Conservation (phyloP, 1,139 yeast species). For the Diutina neorugosa region DNA sequence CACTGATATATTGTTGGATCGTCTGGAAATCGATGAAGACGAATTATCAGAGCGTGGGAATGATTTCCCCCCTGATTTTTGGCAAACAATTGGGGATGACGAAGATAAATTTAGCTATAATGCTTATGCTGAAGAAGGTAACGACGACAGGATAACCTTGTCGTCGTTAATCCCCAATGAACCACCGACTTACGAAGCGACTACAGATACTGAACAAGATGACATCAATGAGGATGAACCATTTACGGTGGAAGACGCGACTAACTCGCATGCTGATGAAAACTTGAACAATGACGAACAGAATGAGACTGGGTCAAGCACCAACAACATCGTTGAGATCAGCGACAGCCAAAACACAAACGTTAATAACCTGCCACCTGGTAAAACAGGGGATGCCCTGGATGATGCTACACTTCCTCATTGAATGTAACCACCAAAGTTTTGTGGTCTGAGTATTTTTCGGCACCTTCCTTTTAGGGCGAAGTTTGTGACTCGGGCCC, state of each 20-base stretch:
- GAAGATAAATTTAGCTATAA: constrained; percentile 28
- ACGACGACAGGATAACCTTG: constrained; percentile 30
- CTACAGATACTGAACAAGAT: constrained; percentile 8
- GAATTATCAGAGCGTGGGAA: constrained; percentile 34
- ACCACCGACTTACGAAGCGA: constrained; percentile 26
- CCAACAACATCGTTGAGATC: too few species aligned
- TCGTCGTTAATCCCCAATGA: constrained; percentile 20
- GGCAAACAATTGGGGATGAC: constrained; percentile 20
- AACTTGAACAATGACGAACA: too few species aligned
- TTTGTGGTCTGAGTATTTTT: too few species aligned
- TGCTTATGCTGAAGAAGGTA: constrained; percentile 24
- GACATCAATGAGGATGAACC: neutral
- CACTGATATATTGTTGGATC: constrained; percentile 39
- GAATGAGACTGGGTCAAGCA: too few species aligned
- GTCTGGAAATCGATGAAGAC: constrained; percentile 41
- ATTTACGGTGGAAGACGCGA: neutral
- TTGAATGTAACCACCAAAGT: too few species aligned
- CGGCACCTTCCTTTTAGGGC: neutral
- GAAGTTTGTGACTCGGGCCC: neutral
- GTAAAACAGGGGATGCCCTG: too few species aligned
- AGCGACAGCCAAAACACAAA: too few species aligned
- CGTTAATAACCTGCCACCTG: too few species aligned
- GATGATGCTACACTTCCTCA: too few species aligned
- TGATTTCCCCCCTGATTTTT: constrained; percentile 47
- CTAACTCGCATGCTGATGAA: too few species aligned